Evolutionary conservation across 495 filamentous ascomycete genomes (phyloP).

Genomic region (Xylaria venustula): DNA sequence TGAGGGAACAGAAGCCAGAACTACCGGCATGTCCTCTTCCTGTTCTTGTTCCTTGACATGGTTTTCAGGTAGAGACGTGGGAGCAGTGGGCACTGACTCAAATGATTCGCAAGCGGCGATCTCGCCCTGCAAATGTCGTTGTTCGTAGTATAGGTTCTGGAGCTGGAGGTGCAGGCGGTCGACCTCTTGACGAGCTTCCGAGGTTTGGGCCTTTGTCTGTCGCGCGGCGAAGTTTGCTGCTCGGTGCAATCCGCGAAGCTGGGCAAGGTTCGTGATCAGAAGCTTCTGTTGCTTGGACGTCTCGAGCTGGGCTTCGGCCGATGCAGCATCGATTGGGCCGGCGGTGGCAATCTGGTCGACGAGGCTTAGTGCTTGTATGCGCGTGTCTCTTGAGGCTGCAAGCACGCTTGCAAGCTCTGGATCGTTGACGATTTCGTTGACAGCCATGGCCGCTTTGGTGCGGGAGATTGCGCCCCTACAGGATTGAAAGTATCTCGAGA

Average conservation of each 20-base stretch:
- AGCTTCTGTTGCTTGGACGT: slow-evolving; percentile 76
- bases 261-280: slow-evolving; percentile 74
- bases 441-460: slow-evolving; percentile 32
- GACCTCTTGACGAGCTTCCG: slow-evolving; percentile 84
- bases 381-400: slow-evolving; percentile 64
- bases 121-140: slow-evolving; percentile 84
- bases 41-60: not conserved
- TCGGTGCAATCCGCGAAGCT: slow-evolving; percentile 80
- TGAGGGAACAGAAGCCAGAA: not conserved
- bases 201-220: slow-evolving; percentile 81
- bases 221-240: slow-evolving; percentile 76
- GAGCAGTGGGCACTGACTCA: slow-evolving; percentile 62
- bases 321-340: slow-evolving; percentile 33
- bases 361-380: slow-evolving; percentile 71
- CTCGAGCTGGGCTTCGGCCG: slow-evolving; percentile 55
- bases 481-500: too few species aligned
- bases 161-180: slow-evolving; percentile 88
- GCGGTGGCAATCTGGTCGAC: slow-evolving; percentile 49
- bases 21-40: not conserved
- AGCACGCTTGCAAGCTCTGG: slow-evolving; percentile 69
- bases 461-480: too few species aligned
- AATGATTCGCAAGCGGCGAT: slow-evolving; percentile 89
- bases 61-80: not conserved
- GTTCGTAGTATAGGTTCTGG: slow-evolving; percentile 96
- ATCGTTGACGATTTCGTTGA: slow-evolving; percentile 66